A percentile compares a stretch with the other conserved stretches of the same genome.
Conservation (phyloP, 2,329 filamentous ascomycete species). For the Epichloe festucae region DNA sequence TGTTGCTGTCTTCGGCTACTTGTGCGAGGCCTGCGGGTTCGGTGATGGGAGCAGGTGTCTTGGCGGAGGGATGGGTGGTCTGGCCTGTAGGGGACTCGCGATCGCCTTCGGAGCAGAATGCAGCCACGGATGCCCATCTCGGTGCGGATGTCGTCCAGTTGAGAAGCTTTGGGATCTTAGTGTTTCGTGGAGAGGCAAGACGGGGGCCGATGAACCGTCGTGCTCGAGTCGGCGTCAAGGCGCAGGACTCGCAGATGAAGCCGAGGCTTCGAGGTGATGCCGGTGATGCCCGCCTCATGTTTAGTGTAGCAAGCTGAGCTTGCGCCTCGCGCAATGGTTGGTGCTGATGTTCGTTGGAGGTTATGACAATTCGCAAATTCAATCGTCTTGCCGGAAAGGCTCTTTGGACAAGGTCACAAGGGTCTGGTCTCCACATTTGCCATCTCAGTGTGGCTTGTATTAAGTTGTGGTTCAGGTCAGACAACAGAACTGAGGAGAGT, state of each 20-base stretch:
- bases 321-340: neutral
- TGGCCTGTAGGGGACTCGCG: neutral
- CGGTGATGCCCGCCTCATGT: constrained; percentile 13
- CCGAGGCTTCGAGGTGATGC: constrained; percentile 18
- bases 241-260: constrained; percentile 32
- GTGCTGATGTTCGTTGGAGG: neutral
- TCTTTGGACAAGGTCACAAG: too few relatives aligned
- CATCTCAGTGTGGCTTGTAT: neutral
- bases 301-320: neutral
- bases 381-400: too few relatives aligned
- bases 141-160: constrained; percentile 3
- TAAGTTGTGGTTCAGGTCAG: too few relatives aligned
- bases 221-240: constrained; percentile 18
- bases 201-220: constrained; percentile 14
- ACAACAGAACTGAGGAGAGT: too few relatives aligned
- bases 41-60: constrained; percentile 13
- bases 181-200: constrained; percentile 9
- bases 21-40: constrained; percentile 27
- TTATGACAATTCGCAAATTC: too few relatives aligned
- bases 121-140: constrained; percentile 17
- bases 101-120: constrained; percentile 6
- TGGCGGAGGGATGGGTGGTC: neutral
- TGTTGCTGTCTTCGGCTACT: constrained; percentile 28
- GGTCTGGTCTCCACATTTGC: too few relatives aligned
- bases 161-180: constrained; percentile 3